A percentile compares a stretch with the other conserved stretches of the same genome.
phyloP scores from a whole-genome alignment of 108 stramenopile genomes.

The Skeletonema marinoi region DNA sequence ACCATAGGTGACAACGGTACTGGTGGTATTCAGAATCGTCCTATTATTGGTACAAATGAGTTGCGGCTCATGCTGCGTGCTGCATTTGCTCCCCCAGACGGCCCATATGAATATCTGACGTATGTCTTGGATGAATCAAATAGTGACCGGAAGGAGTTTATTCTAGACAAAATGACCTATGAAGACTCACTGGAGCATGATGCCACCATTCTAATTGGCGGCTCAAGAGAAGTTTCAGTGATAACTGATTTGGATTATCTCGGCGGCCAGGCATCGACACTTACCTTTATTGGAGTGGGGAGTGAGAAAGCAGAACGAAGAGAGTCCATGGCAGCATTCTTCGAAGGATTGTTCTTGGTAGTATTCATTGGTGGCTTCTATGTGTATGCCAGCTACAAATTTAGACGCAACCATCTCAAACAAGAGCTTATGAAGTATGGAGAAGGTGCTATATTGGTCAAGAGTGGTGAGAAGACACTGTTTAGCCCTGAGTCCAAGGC shows the following conservation, averaged over 20 bases:
- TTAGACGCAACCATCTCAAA: conserved; percentile 22
- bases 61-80: conserved; percentile 8
- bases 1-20: not conserved
- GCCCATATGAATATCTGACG: conserved; percentile 26
- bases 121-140: conserved; percentile 9
- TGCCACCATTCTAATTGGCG: conserved; percentile 26
- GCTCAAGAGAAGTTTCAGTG: conserved; percentile 14
- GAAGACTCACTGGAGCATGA: conserved; percentile 23
- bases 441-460: conserved; percentile 22
- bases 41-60: conserved; percentile 3
- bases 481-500: not conserved
- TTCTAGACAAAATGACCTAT: not conserved
- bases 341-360: conserved; percentile 21
- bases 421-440: conserved; percentile 24
- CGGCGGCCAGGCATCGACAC: not conserved
- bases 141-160: conserved; percentile 11
- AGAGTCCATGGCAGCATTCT: conserved; percentile 28
- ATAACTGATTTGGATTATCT: conserved; percentile 34
- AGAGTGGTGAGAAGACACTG: not conserved
- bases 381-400: conserved; percentile 26
- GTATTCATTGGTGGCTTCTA: conserved; percentile 33
- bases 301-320: conserved; percentile 11
- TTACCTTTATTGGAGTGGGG: not conserved
- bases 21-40: not conserved
- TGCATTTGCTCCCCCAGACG: conserved; percentile 23